A percentile compares a stretch with the other conserved stretches of the same genome.
phyloP scores from a whole-genome alignment of 1,284 basidiomycete species.

The Cutaneotrichosporon dermatis region DNA sequence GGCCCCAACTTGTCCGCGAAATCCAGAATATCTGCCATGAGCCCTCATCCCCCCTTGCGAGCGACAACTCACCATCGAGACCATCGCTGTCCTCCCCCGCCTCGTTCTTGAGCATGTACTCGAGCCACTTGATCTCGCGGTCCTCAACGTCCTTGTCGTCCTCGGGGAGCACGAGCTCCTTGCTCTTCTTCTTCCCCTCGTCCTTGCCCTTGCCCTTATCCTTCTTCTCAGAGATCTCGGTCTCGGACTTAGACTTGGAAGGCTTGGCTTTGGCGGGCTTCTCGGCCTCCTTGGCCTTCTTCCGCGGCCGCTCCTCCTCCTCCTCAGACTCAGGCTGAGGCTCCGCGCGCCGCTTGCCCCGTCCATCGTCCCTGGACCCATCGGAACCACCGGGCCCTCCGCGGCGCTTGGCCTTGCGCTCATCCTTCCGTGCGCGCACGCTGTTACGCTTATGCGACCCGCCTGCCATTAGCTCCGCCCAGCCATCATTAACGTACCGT shows the following conservation, averaged over 20 bases:
- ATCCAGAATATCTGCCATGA: constrained; percentile 53
- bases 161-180: constrained; percentile 37
- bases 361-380: not conserved
- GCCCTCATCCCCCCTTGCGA: constrained; percentile 5
- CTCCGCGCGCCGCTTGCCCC: constrained; percentile 15
- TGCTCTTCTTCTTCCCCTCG: constrained; percentile 22
- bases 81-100: constrained; percentile 50
- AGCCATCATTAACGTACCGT: constrained; percentile 20
- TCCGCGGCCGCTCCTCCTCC: constrained; percentile 39
- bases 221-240: constrained; percentile 22
- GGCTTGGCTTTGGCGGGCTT: not conserved
- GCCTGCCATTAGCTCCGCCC: constrained; percentile 2
- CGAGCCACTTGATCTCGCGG: constrained; percentile 70
- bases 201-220: constrained; percentile 11
- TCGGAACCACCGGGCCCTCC: too few relatives aligned
- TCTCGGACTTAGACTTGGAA: constrained; percentile 7
- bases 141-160: constrained; percentile 58
- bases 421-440: constrained; percentile 12
- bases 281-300: constrained; percentile 7
- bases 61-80: constrained; percentile 56
- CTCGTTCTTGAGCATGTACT: constrained; percentile 59
- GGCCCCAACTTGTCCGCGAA: constrained; percentile 45
- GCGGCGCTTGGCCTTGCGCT: constrained; percentile 17
- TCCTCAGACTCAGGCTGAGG: constrained; percentile 9
- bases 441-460: not conserved